A percentile compares a stretch with the other conserved stretches of the same genome.
phyloP scores from a whole-genome alignment of 2,329 filamentous ascomycete species.

The Beauveria brongniartii region DNA sequence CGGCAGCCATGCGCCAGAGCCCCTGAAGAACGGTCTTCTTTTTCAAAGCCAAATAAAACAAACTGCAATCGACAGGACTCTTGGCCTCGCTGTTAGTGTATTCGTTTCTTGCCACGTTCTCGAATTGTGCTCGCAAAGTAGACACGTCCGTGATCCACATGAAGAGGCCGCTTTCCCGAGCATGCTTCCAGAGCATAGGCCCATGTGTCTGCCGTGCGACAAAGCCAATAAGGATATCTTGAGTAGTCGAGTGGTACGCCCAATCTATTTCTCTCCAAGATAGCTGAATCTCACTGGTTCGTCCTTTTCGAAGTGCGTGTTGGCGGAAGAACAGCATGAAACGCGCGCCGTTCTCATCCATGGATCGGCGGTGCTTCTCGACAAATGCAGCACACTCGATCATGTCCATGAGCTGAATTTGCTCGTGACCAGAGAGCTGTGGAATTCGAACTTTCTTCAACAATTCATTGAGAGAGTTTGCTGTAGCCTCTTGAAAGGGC shows the following conservation, averaged over 20 bases:
- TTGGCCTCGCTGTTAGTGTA: slow-evolving; percentile 83
- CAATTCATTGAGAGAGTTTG: slow-evolving; percentile 63
- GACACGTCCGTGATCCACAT: slow-evolving; percentile 83
- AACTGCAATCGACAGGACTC: slow-evolving; percentile 81
- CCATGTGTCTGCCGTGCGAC: slow-evolving; percentile 73
- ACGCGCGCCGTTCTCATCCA: slow-evolving; percentile 82
- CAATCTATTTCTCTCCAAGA: slow-evolving; percentile 76
- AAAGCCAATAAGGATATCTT: slow-evolving; percentile 83
- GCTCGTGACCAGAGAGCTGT: slow-evolving; percentile 75
- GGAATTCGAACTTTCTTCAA: slow-evolving; percentile 68
- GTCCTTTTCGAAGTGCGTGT: slow-evolving; percentile 61
- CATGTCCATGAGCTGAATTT: slow-evolving; percentile 77
- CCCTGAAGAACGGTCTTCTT: slow-evolving; percentile 89
- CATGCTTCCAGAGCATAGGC: slow-evolving; percentile 75
- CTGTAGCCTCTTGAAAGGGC: slow-evolving; percentile 63
- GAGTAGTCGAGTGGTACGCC: slow-evolving; percentile 76
- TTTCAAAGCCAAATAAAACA: slow-evolving; percentile 83
- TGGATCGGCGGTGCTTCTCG: slow-evolving; percentile 77
- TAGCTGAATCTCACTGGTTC: slow-evolving; percentile 57
- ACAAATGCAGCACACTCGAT: slow-evolving; percentile 78
- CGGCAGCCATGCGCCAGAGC: slow-evolving; percentile 88
- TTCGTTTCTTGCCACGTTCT: slow-evolving; percentile 84
- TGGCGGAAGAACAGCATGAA: slow-evolving; percentile 86
- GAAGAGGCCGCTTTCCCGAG: slow-evolving; percentile 80
- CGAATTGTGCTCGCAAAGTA: slow-evolving; percentile 68